Evolutionary conservation across 2,329 filamentous ascomycete genomes (phyloP).

Genomic region (Fusarium pseudonygamai): DNA sequence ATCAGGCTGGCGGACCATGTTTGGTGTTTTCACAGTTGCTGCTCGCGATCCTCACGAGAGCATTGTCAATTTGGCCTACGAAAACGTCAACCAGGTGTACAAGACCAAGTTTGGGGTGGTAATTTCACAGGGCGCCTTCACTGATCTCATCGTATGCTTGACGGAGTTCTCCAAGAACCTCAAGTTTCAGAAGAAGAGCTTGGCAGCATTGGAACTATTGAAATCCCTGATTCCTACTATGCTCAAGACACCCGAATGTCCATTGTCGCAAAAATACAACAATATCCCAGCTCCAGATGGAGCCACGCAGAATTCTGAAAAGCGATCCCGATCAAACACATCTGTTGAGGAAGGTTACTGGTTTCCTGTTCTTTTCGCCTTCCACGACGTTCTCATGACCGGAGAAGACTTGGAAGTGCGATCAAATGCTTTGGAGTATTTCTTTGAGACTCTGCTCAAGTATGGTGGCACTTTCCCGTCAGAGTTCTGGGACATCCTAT

Average conservation of each 20-base stretch:
- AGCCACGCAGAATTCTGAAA: conserved; percentile 54
- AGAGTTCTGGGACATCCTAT: conserved; percentile 98
- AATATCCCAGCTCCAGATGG: conserved; percentile 55
- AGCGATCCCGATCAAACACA: conserved; percentile 74
- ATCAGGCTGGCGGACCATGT: conserved; percentile 99
- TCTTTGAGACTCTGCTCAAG: conserved; percentile 91
- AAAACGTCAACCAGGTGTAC: conserved; percentile 96
- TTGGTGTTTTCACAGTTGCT: conserved; percentile 96
- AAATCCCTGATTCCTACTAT: conserved; percentile 95
- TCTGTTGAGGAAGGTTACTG: conserved; percentile 97
- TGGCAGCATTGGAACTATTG: conserved; percentile 93
- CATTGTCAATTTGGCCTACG: conserved; percentile 96
- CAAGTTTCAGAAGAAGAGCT: conserved; percentile 97
- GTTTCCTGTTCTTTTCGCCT: conserved; percentile 98
- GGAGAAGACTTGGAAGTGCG: conserved; percentile 97
- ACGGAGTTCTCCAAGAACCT: conserved; percentile 99
- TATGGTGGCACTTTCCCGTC: conserved; percentile 92
- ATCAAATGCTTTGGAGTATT: conserved; percentile 89
- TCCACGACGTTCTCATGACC: conserved; percentile 99
- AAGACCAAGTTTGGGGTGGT: conserved; percentile 95
- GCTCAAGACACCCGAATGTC: conserved; percentile 95
- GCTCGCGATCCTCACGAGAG: conserved; percentile 92
- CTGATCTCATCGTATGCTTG: conserved; percentile 93
- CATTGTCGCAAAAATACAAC: conserved; percentile 74
- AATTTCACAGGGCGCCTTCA: conserved; percentile 95